Evolutionary conservation across 495 filamentous ascomycete species (phyloP).

Genomic region (Choiromyces venosus): DNA sequence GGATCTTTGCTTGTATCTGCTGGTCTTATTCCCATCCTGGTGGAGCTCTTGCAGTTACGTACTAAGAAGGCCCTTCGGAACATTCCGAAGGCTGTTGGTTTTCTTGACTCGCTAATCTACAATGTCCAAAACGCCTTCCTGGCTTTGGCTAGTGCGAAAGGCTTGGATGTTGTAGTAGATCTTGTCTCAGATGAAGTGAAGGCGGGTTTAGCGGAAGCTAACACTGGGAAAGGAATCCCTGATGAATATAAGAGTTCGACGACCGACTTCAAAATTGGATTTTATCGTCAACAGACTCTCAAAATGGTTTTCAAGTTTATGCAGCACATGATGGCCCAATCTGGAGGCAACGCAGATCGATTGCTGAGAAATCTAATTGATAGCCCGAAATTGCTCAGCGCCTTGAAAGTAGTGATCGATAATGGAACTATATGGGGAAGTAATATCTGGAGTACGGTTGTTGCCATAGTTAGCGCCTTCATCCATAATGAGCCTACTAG

Average conservation of each 20-base stretch:
- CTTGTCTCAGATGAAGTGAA: conserved; percentile 75
- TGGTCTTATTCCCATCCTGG: conserved; percentile 78
- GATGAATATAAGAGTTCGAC: conserved; percentile 69
- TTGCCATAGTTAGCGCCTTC: conserved; percentile 86
- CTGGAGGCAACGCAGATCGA: conserved; percentile 78
- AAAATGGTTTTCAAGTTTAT: conserved; percentile 94
- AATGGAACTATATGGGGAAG: conserved; percentile 76
- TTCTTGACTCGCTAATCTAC: conserved; percentile 82
- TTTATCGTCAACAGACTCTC: conserved; percentile 82
- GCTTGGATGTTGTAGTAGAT: conserved; percentile 79
- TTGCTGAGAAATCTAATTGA: conserved; percentile 89
- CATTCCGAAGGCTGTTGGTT: conserved; percentile 71
- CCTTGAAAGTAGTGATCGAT: conserved; percentile 72
- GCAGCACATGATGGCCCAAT: conserved; percentile 86
- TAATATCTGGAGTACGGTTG: conserved; percentile 86
- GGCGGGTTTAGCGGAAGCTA: conserved; percentile 58
- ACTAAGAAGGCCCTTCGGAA: conserved; percentile 75
- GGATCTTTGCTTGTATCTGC: conserved; percentile 66
- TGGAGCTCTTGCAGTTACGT: conserved; percentile 80
- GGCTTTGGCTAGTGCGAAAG: conserved; percentile 68
- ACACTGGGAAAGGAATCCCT: conserved; percentile 66
- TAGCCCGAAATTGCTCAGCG: conserved; percentile 72
- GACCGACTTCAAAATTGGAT: conserved; percentile 88
- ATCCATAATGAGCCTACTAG: conserved; percentile 99
- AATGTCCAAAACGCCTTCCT: conserved; percentile 73